Conservation (phyloP, 306 rosid species). For the Trifolium subterraneum region DNA sequence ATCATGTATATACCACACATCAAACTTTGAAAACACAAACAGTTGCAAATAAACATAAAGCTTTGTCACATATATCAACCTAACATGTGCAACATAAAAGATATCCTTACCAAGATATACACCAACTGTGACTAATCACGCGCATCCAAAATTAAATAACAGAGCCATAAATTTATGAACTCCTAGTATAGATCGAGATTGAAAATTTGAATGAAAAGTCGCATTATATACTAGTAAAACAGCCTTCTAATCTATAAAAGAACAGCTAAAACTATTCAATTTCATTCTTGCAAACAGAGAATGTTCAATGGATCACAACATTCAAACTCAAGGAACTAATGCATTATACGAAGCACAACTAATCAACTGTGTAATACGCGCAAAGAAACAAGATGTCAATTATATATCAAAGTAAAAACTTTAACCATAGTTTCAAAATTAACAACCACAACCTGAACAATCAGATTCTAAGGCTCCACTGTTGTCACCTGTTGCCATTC, state of each 20-base stretch:
- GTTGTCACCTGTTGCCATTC: constrained; percentile 91
- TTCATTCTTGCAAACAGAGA: constrained; percentile 44
- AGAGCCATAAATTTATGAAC: constrained; percentile 23
- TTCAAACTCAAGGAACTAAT: constrained; percentile 35
- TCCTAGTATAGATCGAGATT: constrained; percentile 9
- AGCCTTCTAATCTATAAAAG: constrained; percentile 23
- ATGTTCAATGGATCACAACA: constrained; percentile 34
- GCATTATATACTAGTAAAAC: constrained; percentile 22
- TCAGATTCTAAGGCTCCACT: constrained; percentile 66
- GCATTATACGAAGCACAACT: constrained; percentile 42
- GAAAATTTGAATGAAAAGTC: constrained; percentile 17
- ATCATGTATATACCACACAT: no score
- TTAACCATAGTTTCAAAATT: constrained; percentile 47
- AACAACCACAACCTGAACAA: constrained; percentile 36
- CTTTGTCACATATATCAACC: no score
- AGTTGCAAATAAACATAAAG: no score
- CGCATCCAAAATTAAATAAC: not conserved
- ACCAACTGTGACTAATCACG: not conserved
- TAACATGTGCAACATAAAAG: no score
- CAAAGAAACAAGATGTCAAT: constrained; percentile 30
- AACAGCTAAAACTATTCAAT: constrained; percentile 41
- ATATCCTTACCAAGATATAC: constrained; percentile 8
- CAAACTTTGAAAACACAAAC: no score
- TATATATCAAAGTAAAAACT: constrained; percentile 44
- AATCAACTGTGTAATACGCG: constrained; percentile 40